These are phyloP conservation scores for Linderina pennispora DNA, from an alignment of 192 early-diverging fungal genomes.

Conservation along the genomic window DNA sequence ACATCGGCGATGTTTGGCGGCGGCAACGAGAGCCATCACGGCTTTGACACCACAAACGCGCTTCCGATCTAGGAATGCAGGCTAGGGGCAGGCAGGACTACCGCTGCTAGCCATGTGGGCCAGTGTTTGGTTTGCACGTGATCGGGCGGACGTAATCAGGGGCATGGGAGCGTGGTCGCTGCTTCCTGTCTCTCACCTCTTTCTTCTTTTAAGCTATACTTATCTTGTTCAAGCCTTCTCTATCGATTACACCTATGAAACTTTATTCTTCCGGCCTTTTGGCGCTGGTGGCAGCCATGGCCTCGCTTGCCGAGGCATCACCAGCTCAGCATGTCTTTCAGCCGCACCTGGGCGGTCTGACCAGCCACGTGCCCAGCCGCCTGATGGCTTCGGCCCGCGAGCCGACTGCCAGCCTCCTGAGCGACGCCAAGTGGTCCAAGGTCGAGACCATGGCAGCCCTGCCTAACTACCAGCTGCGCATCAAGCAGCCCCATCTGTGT, in stretches of 20 bases:
- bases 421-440: slow-evolving; percentile 20
- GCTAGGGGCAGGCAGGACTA: too few species aligned
- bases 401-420: slow-evolving; percentile 17
- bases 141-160: too few species aligned
- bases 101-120: too few species aligned
- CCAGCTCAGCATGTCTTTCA: slow-evolving; percentile 27
- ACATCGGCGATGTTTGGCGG: slow-evolving; percentile 33
- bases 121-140: too few species aligned
- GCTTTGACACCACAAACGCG: slow-evolving; percentile 22
- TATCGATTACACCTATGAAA: too few species aligned
- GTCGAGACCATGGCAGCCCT: slow-evolving; percentile 48
- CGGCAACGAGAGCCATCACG: slow-evolving; percentile 17
- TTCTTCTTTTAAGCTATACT: neutral
- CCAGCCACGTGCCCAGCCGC: neutral
- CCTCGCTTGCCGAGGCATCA: slow-evolving; percentile 8
- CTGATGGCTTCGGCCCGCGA: slow-evolving; percentile 5
- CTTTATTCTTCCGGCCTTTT: too few species aligned
- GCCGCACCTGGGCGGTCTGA: slow-evolving; percentile 16
- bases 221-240: neutral
- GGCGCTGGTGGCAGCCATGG: slow-evolving; percentile 4
- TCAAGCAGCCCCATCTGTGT: slow-evolving; percentile 76
- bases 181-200: too few species aligned
- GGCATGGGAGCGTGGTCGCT: too few species aligned
- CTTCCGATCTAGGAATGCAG: slow-evolving; percentile 16
- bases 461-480: slow-evolving; percentile 66